Conservation (phyloP, 2,329 filamentous ascomycete species). For the Gaeumannomyces sp. region DNA sequence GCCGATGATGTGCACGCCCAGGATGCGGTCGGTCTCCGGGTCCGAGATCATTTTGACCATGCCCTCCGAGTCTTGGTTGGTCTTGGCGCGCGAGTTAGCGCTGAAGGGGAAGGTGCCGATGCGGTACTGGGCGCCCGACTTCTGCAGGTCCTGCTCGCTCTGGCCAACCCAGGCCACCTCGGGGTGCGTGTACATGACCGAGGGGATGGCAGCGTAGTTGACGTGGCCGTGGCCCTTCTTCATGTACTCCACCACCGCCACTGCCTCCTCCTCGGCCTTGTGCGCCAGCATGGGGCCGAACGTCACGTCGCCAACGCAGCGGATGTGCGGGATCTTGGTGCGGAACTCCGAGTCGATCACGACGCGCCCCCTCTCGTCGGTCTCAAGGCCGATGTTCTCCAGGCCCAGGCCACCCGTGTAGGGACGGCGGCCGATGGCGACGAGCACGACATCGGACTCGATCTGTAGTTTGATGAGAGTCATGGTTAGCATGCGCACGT, state of each 20-base stretch:
- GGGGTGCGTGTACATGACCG: constrained; percentile 99
- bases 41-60: constrained; percentile 97
- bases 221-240: constrained; percentile 97
- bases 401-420: constrained; percentile 89
- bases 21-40: constrained; percentile 89
- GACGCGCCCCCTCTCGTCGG: constrained; percentile 87
- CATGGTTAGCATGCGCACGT: constrained; percentile 6
- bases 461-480: constrained; percentile 45
- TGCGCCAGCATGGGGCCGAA: constrained; percentile 99
- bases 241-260: constrained; percentile 93
- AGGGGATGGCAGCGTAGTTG: constrained; percentile 96
- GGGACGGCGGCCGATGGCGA: constrained; percentile 91
- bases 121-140: constrained; percentile 83
- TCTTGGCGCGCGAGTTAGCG: constrained; percentile 98
- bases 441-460: constrained; percentile 90
- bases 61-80: constrained; percentile 92
- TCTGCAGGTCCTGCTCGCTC: constrained; percentile 94
- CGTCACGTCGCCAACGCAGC: constrained; percentile 90
- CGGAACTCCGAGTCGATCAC: constrained; percentile 99
- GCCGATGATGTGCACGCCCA: constrained; percentile 95
- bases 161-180: constrained; percentile 99
- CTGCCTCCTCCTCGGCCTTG: constrained; percentile 97
- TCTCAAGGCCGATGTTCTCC: constrained; percentile 88
- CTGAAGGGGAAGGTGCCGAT: constrained; percentile 93
- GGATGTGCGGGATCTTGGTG: constrained; percentile 95